Percentiles rank a stretch among this genome's conserved stretches.
Conservation (phyloP, 129 eudicot species). For the Silybum marianum region DNA sequence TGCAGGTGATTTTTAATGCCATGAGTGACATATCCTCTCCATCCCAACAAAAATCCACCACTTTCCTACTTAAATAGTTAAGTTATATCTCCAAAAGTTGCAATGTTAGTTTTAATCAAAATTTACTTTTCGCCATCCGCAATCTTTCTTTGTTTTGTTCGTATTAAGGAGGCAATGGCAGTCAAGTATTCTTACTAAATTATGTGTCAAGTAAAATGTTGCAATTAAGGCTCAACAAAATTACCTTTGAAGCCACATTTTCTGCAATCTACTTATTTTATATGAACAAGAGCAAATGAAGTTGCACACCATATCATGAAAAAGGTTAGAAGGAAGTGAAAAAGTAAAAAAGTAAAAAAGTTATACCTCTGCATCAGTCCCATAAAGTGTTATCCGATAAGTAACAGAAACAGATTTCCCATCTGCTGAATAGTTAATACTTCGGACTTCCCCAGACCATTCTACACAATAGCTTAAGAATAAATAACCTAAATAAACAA, state of each 20-base stretch:
- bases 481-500: neutral
- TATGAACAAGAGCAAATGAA: neutral
- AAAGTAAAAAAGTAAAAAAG: neutral
- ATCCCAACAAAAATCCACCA: too few species aligned
- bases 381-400: constrained; percentile 87
- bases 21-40: too few species aligned
- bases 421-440: constrained; percentile 71
- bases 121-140: too few species aligned
- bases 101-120: too few species aligned
- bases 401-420: constrained; percentile 88
- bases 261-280: too few species aligned
- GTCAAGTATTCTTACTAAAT: too few species aligned
- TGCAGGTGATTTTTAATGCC: too few species aligned
- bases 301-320: neutral
- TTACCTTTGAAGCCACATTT: neutral
- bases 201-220: neutral
- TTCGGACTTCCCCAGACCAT: constrained; percentile 99
- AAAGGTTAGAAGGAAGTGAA: neutral
- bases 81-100: too few species aligned
- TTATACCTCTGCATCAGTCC: constrained; percentile 98
- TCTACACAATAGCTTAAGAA: constrained; percentile 50
- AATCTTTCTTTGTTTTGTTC: too few species aligned
- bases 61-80: too few species aligned
- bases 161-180: too few species aligned
- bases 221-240: neutral